Conservation (phyloP, 2,329 filamentous ascomycete genomes). For the Trichoderma guizhouense region DNA sequence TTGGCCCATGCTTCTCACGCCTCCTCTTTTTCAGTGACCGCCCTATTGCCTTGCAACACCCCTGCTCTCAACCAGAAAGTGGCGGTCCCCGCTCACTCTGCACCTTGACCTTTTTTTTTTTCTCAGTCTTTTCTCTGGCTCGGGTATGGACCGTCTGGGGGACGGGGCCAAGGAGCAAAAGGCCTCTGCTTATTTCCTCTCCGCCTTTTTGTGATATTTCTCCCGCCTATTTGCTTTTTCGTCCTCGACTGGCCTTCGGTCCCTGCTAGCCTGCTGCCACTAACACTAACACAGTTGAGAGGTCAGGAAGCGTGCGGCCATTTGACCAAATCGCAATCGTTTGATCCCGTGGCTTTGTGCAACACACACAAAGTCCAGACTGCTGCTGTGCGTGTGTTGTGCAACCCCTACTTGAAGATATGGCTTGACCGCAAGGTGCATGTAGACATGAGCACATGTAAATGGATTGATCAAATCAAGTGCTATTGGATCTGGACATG, state of each 20-base stretch:
- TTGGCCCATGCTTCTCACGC: neutral
- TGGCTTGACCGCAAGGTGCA: neutral
- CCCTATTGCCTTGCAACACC: slow-evolving; percentile 13
- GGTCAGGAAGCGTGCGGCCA: neutral
- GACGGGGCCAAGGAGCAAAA: neutral
- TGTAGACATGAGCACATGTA: neutral
- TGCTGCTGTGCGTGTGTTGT: neutral
- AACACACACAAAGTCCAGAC: neutral
- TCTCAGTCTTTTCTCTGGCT: neutral
- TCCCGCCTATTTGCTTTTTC: slow-evolving; percentile 4
- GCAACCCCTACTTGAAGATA: neutral
- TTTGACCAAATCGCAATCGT: neutral
- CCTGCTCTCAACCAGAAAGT: slow-evolving; percentile 9
- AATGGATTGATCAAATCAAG: neutral
- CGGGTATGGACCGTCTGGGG: neutral
- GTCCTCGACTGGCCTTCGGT: neutral
- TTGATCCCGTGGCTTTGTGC: neutral
- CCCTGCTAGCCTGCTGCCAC: neutral
- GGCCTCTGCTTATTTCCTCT: slow-evolving; percentile 8
- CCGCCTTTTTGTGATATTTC: slow-evolving; percentile 10
- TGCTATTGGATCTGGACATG: neutral
- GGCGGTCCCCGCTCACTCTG: slow-evolving; percentile 15
- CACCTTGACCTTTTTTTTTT: neutral
- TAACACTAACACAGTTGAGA: neutral
- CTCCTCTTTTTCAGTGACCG: slow-evolving; percentile 16